Evolutionary conservation across 768 basidiomycete genomes (phyloP), one percentile per base, ranked within the genome.

Genomic region (Pholiota conissans): DNA sequence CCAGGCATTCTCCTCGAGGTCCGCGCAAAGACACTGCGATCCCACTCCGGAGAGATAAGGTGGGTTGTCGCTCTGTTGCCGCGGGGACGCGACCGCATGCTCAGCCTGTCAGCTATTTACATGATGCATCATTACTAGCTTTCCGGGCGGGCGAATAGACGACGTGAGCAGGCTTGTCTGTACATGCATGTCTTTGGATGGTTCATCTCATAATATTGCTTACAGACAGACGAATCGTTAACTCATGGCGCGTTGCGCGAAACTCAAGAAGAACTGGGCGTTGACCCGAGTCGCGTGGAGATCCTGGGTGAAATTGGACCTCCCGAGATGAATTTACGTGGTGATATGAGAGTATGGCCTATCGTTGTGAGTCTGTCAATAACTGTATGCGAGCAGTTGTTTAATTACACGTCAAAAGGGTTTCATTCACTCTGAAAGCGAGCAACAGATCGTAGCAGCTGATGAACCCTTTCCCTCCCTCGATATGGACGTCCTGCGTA

Each of bases 1-100:
- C 87, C 91, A 0, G 85, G 89, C 6, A 79, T 93, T 18, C 67
- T 93, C 47, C 77, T 91, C 14, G 87, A 92, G 69, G 82, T 92
- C 29, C 79, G 91, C 61, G 83, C 83, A 14, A 83, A 84, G 63
- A 71, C 81, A 37, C 71, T 88, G 50, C 76, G 89, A 62, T 79
- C 76, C 28, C 91, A 92, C 70, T 86, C 90, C 0, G 90, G 91
- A n/a, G 89, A 92, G 76, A 84, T 92, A 30, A 91, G 91, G 91
- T 90, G 65, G 16, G 42, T 20, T 20, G 20, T 2, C n/a, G 18
- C 37, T 20, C 18, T 18, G 40, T 20, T 22, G 11, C 42, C 10
- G 20, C 20, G 22, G 37, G 42, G 42, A 45, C 42, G 22, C 22
- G 22, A 22, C 42, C 22, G 22, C 42, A 45, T 45, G 42, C 42